Evolutionary conservation across 768 basidiomycete species (phyloP).

Genomic region (Boletus tylopilopsis): DNA sequence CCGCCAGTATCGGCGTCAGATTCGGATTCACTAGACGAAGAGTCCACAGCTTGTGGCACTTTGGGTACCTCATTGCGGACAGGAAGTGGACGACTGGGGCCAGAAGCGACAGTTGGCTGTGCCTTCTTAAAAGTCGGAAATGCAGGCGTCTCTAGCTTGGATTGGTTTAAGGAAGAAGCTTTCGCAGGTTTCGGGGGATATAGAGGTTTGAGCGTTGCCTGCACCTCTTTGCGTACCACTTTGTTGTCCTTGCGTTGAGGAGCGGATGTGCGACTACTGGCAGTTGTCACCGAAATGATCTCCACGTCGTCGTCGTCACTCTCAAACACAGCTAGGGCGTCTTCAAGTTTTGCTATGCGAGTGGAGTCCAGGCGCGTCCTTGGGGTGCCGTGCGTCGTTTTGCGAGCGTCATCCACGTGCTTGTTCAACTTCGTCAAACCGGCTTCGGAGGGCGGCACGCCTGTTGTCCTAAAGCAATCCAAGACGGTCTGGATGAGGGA

Average conservation of each 20-base stretch:
- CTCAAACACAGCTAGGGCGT: constrained; percentile 61
- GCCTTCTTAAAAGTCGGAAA: constrained; percentile 43
- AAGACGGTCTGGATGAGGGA: constrained; percentile 77
- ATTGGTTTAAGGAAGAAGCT: constrained; percentile 17
- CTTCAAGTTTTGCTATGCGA: constrained; percentile 63
- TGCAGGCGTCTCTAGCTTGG: constrained; percentile 36
- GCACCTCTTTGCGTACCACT: constrained; percentile 17
- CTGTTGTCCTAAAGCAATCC: constrained; percentile 65
- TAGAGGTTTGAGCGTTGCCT: constrained; percentile 16
- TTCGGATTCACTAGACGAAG: constrained; percentile 44
- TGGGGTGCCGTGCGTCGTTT: constrained; percentile 39
- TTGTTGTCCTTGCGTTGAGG: constrained; percentile 12
- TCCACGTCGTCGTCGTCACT: constrained; percentile 61
- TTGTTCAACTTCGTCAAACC: constrained; percentile 66
- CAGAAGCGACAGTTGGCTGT: constrained; percentile 27
- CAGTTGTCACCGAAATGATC: constrained; percentile 40
- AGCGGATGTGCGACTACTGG: constrained; percentile 11
- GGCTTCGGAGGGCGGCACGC: constrained; percentile 49
- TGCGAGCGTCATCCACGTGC: constrained; percentile 57
- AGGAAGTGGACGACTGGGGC: constrained; percentile 30
- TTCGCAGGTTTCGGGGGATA: constrained; percentile 16
- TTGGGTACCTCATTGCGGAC: constrained; percentile 8
- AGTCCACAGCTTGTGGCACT: constrained; percentile 6
- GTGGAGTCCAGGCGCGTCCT: constrained; percentile 52
- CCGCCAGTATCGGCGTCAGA: constrained; percentile 45